Base-by-base conservation (phyloP, 257 asterid species). In the Gentiana straminea region DNA sequence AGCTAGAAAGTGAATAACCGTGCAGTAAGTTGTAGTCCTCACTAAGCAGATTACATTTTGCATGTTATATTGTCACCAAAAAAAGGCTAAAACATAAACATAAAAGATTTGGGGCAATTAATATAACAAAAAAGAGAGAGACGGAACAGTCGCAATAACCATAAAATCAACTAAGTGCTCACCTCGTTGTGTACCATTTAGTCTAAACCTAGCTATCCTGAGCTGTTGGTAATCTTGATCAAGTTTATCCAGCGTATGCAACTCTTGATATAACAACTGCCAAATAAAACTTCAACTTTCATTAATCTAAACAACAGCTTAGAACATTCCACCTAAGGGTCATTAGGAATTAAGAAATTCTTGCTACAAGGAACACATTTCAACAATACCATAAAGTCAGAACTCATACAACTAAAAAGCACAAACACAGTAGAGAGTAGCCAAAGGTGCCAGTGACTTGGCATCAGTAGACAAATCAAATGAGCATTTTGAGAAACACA, bases 231-330 rank as follows among this genome's bases (percentile, higher is more conserved):
- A 76, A 11, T 81, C 86, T 76, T 77, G 81, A 68, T 83, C 84
- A 44, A 70, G 44, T 79, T 35, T 76, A 72, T 81, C 90, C 62
- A 83, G 58, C 45, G 68, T 33, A 46, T 81, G 82, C 75, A 79
- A 73, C 70, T 76, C 86, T 68, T 77, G 94, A 68, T 83, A 86
- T 60, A 86, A 78, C 49, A 81, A 94, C 95, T 86, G 94, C 34
- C 43, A 55, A 43, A 37, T 54, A 58, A 70, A 58, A 60, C 8
- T 51, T 32, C 15, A 33, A 46, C 60, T 48, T 62, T 53, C 50
- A 13, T 49, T 13, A 62, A 53, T 50, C 62, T 13, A 38, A n/a
- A 33, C n/a, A 39, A 37, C 57, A 51, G 3, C 10, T 35, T 36
- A 35, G 39, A 39, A 12, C 46, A 35, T 36, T 47, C 36, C 2